These are phyloP conservation scores for Marchantia paleacea DNA, from an alignment of 225 moss, liverwort and hornwort genomes.

Conservation along the genomic window DNA sequence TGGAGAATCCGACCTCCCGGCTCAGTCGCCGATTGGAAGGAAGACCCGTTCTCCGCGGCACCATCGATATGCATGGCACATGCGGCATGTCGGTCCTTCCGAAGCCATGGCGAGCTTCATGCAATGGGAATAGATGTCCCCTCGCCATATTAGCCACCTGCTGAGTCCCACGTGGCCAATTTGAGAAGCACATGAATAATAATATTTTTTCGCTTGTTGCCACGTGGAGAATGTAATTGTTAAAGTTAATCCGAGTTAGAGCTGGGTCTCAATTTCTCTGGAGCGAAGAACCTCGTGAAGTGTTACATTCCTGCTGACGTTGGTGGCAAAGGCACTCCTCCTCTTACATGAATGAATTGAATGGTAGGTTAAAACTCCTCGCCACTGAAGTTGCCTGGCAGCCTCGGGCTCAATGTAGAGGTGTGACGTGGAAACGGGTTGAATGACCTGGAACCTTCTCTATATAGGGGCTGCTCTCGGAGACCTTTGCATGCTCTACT, in stretches of 20 bases:
- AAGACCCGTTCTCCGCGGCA: not conserved
- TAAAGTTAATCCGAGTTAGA: too few relatives aligned
- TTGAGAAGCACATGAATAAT: not conserved
- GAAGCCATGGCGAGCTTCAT: not conserved
- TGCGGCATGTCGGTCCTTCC: not conserved
- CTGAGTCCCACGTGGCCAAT: not conserved
- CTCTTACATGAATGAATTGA: too few relatives aligned
- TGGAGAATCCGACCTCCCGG: not conserved
- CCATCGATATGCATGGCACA: conserved; percentile 2
- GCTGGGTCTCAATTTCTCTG: not conserved
- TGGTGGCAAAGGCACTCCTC: not conserved
- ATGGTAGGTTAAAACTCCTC: not conserved
- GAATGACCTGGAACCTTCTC: too few relatives aligned
- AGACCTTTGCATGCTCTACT: too few relatives aligned
- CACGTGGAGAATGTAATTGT: too few relatives aligned
- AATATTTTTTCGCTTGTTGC: too few relatives aligned
- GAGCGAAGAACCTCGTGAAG: not conserved
- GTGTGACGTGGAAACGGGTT: too few relatives aligned
- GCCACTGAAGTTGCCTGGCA: too few relatives aligned
- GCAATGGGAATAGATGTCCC: not conserved
- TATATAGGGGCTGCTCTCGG: too few relatives aligned
- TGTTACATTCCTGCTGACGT: not conserved
- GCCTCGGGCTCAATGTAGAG: too few relatives aligned
- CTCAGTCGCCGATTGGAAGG: not conserved
- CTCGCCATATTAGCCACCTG: not conserved